Conservation (phyloP, 108 stramenopile species). For the Conticribra weissflogii region DNA sequence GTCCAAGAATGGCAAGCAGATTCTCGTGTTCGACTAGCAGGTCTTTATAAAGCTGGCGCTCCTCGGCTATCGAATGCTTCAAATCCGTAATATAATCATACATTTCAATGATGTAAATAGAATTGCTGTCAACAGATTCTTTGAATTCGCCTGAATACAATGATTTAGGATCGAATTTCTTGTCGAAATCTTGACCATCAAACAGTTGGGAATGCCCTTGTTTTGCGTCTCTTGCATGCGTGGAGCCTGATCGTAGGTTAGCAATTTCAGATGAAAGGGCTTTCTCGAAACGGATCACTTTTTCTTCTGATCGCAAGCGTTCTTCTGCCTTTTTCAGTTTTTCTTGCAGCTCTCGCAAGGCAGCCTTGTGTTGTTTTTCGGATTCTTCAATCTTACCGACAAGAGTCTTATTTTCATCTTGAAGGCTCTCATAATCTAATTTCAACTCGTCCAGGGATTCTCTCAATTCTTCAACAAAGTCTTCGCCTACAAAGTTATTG, state of each 20-base stretch:
- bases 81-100: constrained; percentile 67
- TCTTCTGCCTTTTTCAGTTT: constrained; percentile 47
- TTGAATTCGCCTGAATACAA: constrained; percentile 13
- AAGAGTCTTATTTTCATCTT: constrained; percentile 30
- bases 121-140: constrained; percentile 20
- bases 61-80: constrained; percentile 61
- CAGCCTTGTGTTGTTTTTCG: constrained; percentile 20
- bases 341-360: constrained; percentile 37
- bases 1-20: constrained; percentile 62
- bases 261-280: constrained; percentile 66
- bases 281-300: constrained; percentile 61
- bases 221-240: constrained; percentile 13
- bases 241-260: constrained; percentile 35
- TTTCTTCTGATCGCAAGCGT: constrained; percentile 42
- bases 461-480: constrained; percentile 17
- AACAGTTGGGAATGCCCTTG: constrained; percentile 14
- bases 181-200: constrained; percentile 20
- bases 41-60: constrained; percentile 68
- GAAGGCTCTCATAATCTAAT: constrained; percentile 20
- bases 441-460: constrained; percentile 25
- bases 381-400: constrained; percentile 30
- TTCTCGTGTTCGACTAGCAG: constrained; percentile 73
- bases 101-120: constrained; percentile 39
- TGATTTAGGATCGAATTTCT: constrained; percentile 11
- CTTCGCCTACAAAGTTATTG: constrained; percentile 6